Percentiles rank a stretch among this genome's conserved stretches.
phyloP scores from a whole-genome alignment of 805 yeast species.

The Cyberlindnera xylosilytica region DNA sequence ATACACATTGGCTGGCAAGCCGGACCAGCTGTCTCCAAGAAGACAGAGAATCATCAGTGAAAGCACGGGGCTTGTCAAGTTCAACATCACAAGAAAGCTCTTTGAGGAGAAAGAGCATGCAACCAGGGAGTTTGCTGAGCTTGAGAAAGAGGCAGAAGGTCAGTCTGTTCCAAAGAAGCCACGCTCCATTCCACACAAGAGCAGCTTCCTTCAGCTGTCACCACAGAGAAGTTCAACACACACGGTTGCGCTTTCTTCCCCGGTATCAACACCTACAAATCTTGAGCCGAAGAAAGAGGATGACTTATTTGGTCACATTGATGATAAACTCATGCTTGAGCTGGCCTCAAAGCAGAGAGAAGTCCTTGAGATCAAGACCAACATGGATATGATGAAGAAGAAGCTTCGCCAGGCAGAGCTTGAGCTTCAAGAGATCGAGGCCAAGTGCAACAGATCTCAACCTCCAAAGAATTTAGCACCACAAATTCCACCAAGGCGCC shows the following conservation, averaged over 20 bases:
- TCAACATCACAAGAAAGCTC: conserved; percentile 25
- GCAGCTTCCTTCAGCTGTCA: conserved; percentile 9
- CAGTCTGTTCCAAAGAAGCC: conserved; percentile 1
- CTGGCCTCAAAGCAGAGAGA: conserved; percentile 53
- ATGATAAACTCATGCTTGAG: conserved; percentile 31
- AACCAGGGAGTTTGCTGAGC: conserved; percentile 14
- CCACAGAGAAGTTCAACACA: conserved; percentile 4
- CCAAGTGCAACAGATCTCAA: conserved; percentile 26
- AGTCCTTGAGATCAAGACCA: conserved; percentile 45
- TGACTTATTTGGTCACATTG: conserved; percentile 1
- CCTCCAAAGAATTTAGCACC: conserved; percentile 2
- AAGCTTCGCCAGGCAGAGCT: conserved; percentile 38
- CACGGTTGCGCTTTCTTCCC: neutral
- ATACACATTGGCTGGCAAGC: conserved; percentile 1
- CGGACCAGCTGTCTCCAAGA: conserved; percentile 6
- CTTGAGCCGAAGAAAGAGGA: neutral
- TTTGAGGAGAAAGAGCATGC: conserved; percentile 14
- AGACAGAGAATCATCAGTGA: conserved; percentile 44
- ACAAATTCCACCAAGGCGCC: conserved; percentile 9
- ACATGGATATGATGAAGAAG: conserved; percentile 31
- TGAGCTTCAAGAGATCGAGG: conserved; percentile 36
- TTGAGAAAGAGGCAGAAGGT: conserved; percentile 10
- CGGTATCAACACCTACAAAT: neutral
- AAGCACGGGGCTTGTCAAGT: conserved; percentile 49
- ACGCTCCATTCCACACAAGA: conserved; percentile 1